Conservation (phyloP, 2,329 filamentous ascomycete genomes). For the Dendrostoma leiphaemia region DNA sequence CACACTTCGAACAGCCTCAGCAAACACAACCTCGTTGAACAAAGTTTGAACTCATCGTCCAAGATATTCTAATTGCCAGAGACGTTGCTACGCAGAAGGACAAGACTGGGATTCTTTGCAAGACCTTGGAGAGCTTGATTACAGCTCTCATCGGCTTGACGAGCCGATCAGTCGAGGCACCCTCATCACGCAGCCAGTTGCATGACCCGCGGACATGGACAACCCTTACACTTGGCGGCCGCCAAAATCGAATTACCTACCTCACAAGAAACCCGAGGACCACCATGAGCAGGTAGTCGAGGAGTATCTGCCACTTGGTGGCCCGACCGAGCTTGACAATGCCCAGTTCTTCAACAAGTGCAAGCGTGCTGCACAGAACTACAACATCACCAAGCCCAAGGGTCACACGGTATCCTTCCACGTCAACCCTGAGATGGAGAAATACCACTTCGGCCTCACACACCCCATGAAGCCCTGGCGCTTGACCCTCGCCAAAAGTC, state of each 20-base stretch:
- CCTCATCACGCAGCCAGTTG: not conserved
- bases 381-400: constrained; percentile 75
- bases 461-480: constrained; percentile 99
- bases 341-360: constrained; percentile 56
- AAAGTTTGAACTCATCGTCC: too few species aligned
- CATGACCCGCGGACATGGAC: not conserved
- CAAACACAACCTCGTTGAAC: too few species aligned
- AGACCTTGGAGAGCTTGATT: too few species aligned
- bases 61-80: too few species aligned
- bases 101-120: too few species aligned
- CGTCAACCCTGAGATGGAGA: constrained; percentile 90
- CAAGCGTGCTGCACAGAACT: constrained; percentile 53
- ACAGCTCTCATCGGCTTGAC: not conserved
- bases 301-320: constrained; percentile 50
- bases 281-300: constrained; percentile 50
- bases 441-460: constrained; percentile 93
- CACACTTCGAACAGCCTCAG: too few species aligned
- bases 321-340: constrained; percentile 52
- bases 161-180: not conserved
- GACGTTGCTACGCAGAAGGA: too few species aligned
- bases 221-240: constrained; percentile 51
- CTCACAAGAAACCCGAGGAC: constrained; percentile 44
- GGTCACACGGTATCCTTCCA: constrained; percentile 94
- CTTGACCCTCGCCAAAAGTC: constrained; percentile 88
- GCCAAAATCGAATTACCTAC: constrained; percentile 60